Evolutionary conservation across 208 protist genomes (phyloP).

Genomic region (Wallacemonas rigidus): DNA sequence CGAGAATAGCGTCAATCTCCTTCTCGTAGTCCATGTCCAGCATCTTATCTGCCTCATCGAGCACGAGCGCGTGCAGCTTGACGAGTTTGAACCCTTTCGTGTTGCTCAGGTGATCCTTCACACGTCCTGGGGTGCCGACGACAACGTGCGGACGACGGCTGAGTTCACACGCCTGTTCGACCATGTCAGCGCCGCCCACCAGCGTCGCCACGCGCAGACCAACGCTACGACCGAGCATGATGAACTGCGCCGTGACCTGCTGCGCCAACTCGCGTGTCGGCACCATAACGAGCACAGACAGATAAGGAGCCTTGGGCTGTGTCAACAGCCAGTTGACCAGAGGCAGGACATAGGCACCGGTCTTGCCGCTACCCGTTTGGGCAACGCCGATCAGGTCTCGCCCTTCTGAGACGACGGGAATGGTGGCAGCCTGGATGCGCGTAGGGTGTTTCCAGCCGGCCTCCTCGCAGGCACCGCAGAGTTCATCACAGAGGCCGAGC

Average conservation of each 20-base stretch:
- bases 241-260: constrained; percentile 96
- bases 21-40: constrained; percentile 99
- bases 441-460: constrained; percentile 94
- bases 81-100: constrained; percentile 98
- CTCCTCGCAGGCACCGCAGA: constrained; percentile 89
- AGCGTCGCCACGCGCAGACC: constrained; percentile 89
- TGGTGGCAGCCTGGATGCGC: constrained; percentile 95
- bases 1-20: constrained; percentile 96
- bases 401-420: constrained; percentile 92
- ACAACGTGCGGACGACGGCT: constrained; percentile 97
- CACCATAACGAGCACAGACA: constrained; percentile 94
- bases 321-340: constrained; percentile 97
- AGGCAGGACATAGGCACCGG: constrained; percentile 98
- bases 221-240: constrained; percentile 89
- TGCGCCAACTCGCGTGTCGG: constrained; percentile 98
- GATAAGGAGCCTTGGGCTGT: constrained; percentile 86
- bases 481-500: constrained; percentile 91
- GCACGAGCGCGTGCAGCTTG: constrained; percentile 94
- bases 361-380: constrained; percentile 99
- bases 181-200: constrained; percentile 95
- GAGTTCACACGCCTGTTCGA: constrained; percentile 94
- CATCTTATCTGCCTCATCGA: constrained; percentile 99
- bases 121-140: constrained; percentile 97
- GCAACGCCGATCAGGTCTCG: constrained; percentile 97
- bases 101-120: constrained; percentile 98